These are phyloP conservation scores for Camellia oleifera DNA, from an alignment of 179 eudicot species.

Conservation along the genomic window DNA sequence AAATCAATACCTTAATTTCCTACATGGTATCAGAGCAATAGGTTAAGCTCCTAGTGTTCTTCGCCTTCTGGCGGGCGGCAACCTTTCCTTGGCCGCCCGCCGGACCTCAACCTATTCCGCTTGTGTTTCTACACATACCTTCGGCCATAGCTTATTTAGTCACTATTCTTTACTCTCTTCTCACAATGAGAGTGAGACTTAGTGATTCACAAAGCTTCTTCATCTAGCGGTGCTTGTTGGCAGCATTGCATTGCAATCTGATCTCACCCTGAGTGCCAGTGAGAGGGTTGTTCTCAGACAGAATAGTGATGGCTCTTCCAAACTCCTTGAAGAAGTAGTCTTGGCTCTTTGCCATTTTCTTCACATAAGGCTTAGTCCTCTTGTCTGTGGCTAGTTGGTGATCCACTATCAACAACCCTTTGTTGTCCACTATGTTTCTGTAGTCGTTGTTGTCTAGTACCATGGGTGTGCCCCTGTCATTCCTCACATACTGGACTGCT, in stretches of 20 bases:
- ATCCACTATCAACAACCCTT: conserved; percentile 84
- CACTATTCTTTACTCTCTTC: too few species aligned
- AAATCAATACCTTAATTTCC: too few species aligned
- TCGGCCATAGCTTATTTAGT: too few species aligned
- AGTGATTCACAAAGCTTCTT: too few species aligned
- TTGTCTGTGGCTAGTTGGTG: conserved; percentile 81
- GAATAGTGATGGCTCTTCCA: conserved; percentile 61
- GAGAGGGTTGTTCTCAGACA: conserved; percentile 91
- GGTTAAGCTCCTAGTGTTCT: too few species aligned
- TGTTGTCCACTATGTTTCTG: conserved; percentile 91
- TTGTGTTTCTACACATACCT: too few species aligned
- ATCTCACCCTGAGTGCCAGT: conserved; percentile 92
- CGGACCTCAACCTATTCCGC: too few species aligned
- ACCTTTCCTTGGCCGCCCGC: too few species aligned
- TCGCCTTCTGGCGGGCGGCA: too few species aligned
- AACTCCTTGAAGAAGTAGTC: conserved; percentile 81
- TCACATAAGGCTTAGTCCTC: conserved; percentile 77
- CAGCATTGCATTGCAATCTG: conserved; percentile 78
- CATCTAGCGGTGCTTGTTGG: conserved; percentile 64
- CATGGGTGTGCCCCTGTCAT: conserved; percentile 98
- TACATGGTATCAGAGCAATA: too few species aligned
- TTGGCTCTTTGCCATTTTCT: conserved; percentile 87
- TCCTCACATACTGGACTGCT: conserved; percentile 89
- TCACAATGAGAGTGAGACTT: too few species aligned
- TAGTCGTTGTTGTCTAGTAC: conserved; percentile 90